Percentiles rank a stretch among this genome's conserved stretches.
Conservation (phyloP, 164 flowering plant genomes). For the Tetracentron sinense region DNA sequence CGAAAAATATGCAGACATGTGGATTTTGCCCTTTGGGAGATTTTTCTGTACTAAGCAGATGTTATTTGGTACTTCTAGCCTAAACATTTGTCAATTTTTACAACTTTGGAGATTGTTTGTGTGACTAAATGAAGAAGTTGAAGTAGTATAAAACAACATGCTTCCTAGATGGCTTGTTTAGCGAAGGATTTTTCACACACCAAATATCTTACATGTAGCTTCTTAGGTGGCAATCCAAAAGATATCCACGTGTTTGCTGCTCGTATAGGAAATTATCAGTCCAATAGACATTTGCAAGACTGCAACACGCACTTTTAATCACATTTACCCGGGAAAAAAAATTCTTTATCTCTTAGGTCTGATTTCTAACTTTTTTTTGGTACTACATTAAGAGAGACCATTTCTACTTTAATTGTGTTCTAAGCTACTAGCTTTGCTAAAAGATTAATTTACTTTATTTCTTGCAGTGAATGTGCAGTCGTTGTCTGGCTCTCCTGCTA, state of each 20-base stretch:
- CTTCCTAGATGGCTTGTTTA: not conserved
- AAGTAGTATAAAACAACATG: too few species aligned
- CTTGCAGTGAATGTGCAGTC: slow-evolving; percentile 93
- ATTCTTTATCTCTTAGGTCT: too few species aligned
- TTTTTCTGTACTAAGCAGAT: not conserved
- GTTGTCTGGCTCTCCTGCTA: slow-evolving; percentile 92
- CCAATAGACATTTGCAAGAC: not conserved
- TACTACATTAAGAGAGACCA: too few species aligned
- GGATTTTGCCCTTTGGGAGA: not conserved
- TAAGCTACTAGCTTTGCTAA: not conserved
- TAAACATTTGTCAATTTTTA: too few species aligned
- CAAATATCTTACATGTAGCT: not conserved
- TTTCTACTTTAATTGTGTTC: too few species aligned
- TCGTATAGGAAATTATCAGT: not conserved
- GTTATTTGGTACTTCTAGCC: not conserved
- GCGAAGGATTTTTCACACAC: not conserved
- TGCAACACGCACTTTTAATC: too few species aligned
- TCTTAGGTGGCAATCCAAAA: not conserved
- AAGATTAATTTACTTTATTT: not conserved
- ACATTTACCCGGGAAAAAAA: too few species aligned
- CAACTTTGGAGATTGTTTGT: too few species aligned
- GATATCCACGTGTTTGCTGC: not conserved
- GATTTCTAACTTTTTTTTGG: too few species aligned
- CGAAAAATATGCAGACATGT: not conserved
- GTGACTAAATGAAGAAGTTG: too few species aligned